Evolutionary conservation across 208 protist genomes (phyloP), one percentile per base, ranked within the genome.

Genomic region (Wallacemonas collosoma): DNA sequence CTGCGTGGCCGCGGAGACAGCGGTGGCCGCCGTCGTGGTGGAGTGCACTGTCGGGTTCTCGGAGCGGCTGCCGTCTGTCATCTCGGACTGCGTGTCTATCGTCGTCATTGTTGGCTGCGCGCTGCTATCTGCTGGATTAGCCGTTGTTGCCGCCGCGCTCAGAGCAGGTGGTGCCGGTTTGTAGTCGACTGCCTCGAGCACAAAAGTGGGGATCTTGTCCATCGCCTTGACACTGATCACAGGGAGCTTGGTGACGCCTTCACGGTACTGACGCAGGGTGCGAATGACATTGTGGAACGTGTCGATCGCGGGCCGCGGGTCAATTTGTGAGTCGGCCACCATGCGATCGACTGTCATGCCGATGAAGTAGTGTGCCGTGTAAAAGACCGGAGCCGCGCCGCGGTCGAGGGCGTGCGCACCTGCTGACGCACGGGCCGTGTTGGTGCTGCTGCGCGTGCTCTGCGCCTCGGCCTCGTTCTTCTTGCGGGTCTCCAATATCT

Each of bases 281-380:
- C 81, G 74, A 14, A 96, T 79, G 55, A 90, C 79, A 36, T 60
- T 67, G 70, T 94, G 83, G 68, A 96, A 96, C 1, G 76, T 78
- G 35, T 69, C 72, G 58, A 96, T 94, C 41, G 89, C 83, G 0
- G 87, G 86, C 15, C 77, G 77, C 5, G 94, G 77, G 68, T 93
- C 84, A 61, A 96, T 90, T 48, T 79, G 83, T 7, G 72, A 76
- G 9, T 76, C 80, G 2, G 80, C 77, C 17, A 89, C 68, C 50
- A 62, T 84, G 53, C 73, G 62, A 67, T 94, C 87, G 11, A 94
- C 91, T 9, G 82, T 86, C 82, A 96, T 91, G 43, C 89, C 91
- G 69, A 96, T 90, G 76, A 86, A 93, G 79, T 96, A 96, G 61
- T 94, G 80, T 57, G 87, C 87, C 44, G 82, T 92, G 71, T 80